Conservation (phyloP, 495 filamentous ascomycete species). For the Penicillium crystallinum region DNA sequence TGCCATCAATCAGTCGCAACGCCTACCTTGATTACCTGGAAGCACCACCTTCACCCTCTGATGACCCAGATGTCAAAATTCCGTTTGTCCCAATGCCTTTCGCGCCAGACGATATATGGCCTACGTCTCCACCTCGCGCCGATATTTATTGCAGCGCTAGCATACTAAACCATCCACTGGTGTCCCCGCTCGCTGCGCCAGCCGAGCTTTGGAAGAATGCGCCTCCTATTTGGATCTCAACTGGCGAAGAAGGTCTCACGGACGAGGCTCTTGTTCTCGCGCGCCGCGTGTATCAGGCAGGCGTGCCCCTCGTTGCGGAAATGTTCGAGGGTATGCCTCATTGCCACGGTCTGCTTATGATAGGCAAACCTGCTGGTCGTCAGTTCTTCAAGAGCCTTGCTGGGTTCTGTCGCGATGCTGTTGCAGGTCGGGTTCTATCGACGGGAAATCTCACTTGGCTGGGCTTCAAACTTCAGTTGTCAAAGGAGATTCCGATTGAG, state of each 20-base stretch:
- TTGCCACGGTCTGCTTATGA: constrained; percentile 65
- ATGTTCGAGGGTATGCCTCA: constrained; percentile 90
- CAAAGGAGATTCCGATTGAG: constrained; percentile 47
- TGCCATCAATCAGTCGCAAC: constrained; percentile 64
- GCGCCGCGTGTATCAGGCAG: constrained; percentile 51
- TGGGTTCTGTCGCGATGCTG: constrained; percentile 46
- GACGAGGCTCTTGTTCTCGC: constrained; percentile 68
- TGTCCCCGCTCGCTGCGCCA: constrained; percentile 56
- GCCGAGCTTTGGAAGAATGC: constrained; percentile 58
- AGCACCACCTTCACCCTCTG: constrained; percentile 17
- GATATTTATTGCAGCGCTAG: constrained; percentile 63
- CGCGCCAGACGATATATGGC: constrained; percentile 64
- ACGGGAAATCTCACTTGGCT: constrained; percentile 39
- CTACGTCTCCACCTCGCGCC: constrained; percentile 59
- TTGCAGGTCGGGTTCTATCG: constrained; percentile 24
- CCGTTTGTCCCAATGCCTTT: constrained; percentile 22
- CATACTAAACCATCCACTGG: constrained; percentile 68
- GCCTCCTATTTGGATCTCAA: constrained; percentile 66
- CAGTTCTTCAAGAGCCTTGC: constrained; percentile 53
- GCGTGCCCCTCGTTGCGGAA: constrained; percentile 62
- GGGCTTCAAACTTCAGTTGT: constrained; percentile 50
- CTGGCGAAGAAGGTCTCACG: constrained; percentile 74
- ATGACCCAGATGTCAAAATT: constrained; percentile 23
- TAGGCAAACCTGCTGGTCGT: constrained; percentile 38
- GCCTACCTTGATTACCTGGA: constrained; percentile 72